Percentiles rank a stretch among this genome's conserved stretches.
Conservation (phyloP, 768 basidiomycete genomes). For the Calocera viscosa region DNA sequence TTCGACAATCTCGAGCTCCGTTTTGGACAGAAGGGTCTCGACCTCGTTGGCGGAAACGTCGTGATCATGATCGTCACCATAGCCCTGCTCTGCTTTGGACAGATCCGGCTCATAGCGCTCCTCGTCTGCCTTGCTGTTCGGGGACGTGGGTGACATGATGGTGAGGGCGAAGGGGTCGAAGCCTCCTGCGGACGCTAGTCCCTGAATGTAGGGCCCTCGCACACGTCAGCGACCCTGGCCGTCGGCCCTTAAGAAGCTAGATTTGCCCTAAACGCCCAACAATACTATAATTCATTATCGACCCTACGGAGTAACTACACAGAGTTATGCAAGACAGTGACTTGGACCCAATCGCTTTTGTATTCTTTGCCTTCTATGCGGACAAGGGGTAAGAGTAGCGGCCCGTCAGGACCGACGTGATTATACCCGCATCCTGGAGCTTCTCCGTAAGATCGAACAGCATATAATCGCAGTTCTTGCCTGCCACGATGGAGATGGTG, state of each 20-base stretch:
- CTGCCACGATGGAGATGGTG: slow-evolving; percentile 20
- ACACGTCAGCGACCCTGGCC: not conserved
- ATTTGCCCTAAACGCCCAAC: too few species aligned
- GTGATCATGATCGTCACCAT: not conserved
- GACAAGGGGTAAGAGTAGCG: not conserved
- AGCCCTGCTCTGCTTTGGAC: not conserved
- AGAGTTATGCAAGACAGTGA: too few species aligned
- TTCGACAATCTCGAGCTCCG: not conserved
- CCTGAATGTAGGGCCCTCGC: not conserved
- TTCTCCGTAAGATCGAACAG: slow-evolving; percentile 21
- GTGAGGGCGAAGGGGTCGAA: not conserved
- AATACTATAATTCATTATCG: too few species aligned
- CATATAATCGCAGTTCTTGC: slow-evolving; percentile 22
- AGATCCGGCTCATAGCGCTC: not conserved
- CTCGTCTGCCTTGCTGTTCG: not conserved
- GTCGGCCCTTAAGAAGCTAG: too few species aligned
- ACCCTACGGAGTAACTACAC: too few species aligned
- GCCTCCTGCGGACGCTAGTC: not conserved
- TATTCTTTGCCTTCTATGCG: not conserved
- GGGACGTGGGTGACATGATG: not conserved
- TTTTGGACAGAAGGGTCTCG: not conserved
- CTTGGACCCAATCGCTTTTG: too few species aligned
- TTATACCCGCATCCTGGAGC: slow-evolving; percentile 17
- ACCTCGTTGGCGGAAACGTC: not conserved
- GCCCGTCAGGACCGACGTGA: not conserved